Conservation (phyloP, 768 basidiomycete species). For the Termitomyces sp. region DNA sequence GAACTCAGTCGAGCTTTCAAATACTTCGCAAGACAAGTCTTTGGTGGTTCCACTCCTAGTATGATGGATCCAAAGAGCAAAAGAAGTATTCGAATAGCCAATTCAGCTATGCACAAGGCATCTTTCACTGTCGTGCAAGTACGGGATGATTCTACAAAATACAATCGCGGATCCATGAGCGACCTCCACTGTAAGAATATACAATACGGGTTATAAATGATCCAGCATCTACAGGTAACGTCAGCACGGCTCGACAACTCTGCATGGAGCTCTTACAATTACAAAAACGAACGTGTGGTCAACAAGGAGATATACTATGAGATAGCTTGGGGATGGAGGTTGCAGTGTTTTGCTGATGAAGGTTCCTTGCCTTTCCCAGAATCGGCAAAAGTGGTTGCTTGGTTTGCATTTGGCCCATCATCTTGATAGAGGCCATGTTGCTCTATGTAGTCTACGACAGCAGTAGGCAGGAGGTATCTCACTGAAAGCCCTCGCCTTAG, state of each 20-base stretch:
- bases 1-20: not conserved
- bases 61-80: not conserved
- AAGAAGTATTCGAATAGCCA: not conserved
- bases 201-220: constrained; percentile 7
- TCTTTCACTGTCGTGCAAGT: not conserved
- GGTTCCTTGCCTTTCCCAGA: constrained; percentile 30
- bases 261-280: not conserved
- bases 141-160: constrained; percentile 11
- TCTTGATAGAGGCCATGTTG: constrained; percentile 73
- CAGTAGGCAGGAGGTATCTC: constrained; percentile 85
- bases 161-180: constrained; percentile 10
- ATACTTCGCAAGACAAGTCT: not conserved
- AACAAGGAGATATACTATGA: constrained; percentile 9
- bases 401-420: constrained; percentile 30
- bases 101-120: constrained; percentile 1
- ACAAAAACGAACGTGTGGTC: not conserved
- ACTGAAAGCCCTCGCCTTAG: constrained; percentile 75
- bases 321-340: constrained; percentile 11
- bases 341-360: constrained; percentile 22
- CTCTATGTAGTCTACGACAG: constrained; percentile 94
- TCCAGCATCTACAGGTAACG: constrained; percentile 1
- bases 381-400: constrained; percentile 9
- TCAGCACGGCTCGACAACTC: not conserved
- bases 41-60: not conserved
- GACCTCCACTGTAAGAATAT: constrained; percentile 4